Evolutionary conservation across 768 basidiomycete species (phyloP).

Genomic region (Mycena latifolia): DNA sequence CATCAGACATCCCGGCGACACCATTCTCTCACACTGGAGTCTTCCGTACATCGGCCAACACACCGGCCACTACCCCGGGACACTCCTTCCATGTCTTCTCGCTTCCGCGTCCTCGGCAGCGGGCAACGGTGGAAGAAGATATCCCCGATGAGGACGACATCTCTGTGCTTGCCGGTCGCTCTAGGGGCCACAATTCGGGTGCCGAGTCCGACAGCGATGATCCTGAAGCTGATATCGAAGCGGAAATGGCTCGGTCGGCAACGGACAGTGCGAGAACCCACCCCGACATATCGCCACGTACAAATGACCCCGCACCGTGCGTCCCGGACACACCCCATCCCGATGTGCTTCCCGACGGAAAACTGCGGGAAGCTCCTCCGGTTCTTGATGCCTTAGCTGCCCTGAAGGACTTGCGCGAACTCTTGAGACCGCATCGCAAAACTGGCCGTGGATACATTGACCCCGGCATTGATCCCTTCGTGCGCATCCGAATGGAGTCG

Average conservation of each 20-base stretch:
- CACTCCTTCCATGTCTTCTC: neutral
- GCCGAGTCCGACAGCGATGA: neutral
- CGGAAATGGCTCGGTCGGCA: neutral
- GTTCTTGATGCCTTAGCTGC: neutral
- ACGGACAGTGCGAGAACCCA: too few species aligned
- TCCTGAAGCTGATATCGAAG: too few species aligned
- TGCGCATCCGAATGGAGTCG: neutral
- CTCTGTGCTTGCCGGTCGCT: neutral
- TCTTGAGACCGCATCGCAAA: neutral
- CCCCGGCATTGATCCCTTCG: neutral
- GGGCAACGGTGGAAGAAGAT: neutral
- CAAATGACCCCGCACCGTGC: neutral
- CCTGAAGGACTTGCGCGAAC: neutral
- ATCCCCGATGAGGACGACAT: conserved; percentile 1
- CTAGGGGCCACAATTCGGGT: neutral
- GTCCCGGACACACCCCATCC: too few species aligned
- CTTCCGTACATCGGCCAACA: too few species aligned
- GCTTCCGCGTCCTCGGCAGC: neutral
- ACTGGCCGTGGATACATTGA: neutral
- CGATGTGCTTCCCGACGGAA: neutral
- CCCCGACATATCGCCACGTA: neutral
- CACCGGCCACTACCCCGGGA: neutral
- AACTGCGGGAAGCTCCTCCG: neutral
- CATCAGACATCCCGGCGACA: too few species aligned
- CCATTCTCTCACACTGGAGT: too few species aligned